A percentile compares a stretch with the other conserved stretches of the same genome.
Conservation (phyloP, 805 yeast genomes). For the Yarrowia hollandica region DNA sequence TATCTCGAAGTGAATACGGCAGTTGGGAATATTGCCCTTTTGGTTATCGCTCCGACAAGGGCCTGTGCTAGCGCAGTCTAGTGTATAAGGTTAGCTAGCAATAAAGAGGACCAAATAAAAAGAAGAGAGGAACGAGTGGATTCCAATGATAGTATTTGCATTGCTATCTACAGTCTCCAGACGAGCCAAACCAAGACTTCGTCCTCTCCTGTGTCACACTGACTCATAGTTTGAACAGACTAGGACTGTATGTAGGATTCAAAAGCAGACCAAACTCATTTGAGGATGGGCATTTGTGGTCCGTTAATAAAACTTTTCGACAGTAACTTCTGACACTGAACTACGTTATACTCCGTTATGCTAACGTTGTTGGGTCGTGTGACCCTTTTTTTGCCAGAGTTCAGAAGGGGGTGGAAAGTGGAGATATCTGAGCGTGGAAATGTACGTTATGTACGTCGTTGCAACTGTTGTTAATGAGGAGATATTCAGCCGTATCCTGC, state of each 20-base stretch:
- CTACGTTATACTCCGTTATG: neutral
- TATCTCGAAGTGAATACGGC: no score
- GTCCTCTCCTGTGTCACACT: neutral
- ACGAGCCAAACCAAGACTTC: no score
- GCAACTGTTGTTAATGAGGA: neutral
- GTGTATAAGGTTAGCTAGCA: no score
- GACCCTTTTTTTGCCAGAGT: neutral
- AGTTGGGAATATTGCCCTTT: no score
- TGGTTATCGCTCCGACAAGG: no score
- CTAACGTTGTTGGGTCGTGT: conserved; percentile 18
- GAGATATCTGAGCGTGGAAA: neutral
- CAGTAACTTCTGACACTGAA: neutral
- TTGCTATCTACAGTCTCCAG: no score
- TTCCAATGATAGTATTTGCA: neutral
- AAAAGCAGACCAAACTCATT: neutral
- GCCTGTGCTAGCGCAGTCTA: no score
- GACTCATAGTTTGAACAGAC: no score
- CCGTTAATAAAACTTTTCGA: neutral
- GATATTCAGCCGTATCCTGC: neutral
- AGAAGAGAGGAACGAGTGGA: neutral
- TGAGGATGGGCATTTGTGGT: neutral
- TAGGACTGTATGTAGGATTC: no score
- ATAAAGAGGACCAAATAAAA: neutral
- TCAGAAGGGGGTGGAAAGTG: neutral
- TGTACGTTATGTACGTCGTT: neutral